Evolutionary conservation across 2,329 filamentous ascomycete species (phyloP), one percentile per base, ranked within the genome.

Genomic region (Aspergillus glaucus): DNA sequence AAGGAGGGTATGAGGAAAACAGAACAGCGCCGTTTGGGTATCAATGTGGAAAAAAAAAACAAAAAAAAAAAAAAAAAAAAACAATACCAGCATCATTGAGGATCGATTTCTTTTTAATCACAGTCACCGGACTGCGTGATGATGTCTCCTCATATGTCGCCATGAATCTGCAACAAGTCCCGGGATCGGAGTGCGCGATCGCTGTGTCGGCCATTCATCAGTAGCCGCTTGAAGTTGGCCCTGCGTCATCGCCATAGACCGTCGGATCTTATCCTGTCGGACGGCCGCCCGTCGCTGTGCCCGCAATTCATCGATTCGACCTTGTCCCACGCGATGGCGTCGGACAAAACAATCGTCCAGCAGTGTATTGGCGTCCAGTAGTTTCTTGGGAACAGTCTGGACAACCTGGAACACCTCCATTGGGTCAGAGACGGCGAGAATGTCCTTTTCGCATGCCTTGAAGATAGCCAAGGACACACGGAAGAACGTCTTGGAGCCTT

Each of bases 391-490:
- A 26, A 95, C 82, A 1, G 84, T 84, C 72, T 97, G 92, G 24
- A 97, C 90, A 3, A 95, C 84, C 63, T 94, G 89, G 68, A 96
- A 96, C 60, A 96, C 89, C 72, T 97, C 92, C 84, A 95, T 94
- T 1, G 90, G 88, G 62, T 95, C 91, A 14, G 77, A 79, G 9
- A 95, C 85, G 7, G 81, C 80, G 59, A 85, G 82, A 61, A 97
- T 93, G 57, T 93, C 85, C 5, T 73, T 65, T 70, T 96, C 90
- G 54, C 88, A 89, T 1, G 86, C 76, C 69, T 95, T 95, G 79
- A 97, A 95, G 52, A 96, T 87, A 28, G 89, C 85, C 39, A 97
- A 75, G 0, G 92, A 89, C 50, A 95, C 88, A 43, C 91, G 87
- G 73, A 96, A 97, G 6, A 97, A 80, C 0, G 90, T 95, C 67